A percentile compares a stretch with the other conserved stretches of the same genome.
Conservation (phyloP, 768 basidiomycete species). For the Hygrocybe coccinea region DNA sequence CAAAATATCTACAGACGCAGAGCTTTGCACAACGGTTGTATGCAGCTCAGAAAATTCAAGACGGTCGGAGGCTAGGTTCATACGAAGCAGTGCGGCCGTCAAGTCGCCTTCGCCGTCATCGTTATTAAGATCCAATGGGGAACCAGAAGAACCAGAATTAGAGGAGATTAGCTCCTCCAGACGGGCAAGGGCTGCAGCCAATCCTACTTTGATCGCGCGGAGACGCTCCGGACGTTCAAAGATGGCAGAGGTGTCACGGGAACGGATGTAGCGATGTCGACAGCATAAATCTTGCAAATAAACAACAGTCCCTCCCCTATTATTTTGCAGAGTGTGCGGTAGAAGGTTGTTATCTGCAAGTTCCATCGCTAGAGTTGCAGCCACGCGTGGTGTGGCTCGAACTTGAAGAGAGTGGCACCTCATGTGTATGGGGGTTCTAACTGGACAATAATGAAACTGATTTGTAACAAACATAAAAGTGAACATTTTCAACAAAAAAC, state of each 20-base stretch:
- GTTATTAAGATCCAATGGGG: background rate
- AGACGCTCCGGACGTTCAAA: conserved; percentile 91
- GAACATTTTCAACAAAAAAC: no score
- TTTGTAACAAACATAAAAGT: no score
- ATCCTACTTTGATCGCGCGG: conserved; percentile 75
- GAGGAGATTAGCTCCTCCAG: conserved; percentile 42
- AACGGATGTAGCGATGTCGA: conserved; percentile 73
- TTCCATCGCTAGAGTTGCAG: background rate
- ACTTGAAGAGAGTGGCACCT: no score
- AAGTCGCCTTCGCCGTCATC: conserved; percentile 39
- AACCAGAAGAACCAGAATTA: conserved; percentile 8
- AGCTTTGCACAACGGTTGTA: conserved; percentile 48
- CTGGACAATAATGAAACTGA: no score
- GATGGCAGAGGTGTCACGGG: conserved; percentile 65
- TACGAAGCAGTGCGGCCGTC: conserved; percentile 40
- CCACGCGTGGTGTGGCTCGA: no score
- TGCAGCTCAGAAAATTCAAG: conserved; percentile 21
- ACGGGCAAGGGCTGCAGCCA: conserved; percentile 73
- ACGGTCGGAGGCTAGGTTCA: conserved; percentile 35
- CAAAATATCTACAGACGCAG: conserved; percentile 51
- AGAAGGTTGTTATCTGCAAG: background rate
- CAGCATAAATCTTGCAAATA: conserved; percentile 71
- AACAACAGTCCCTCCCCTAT: conserved; percentile 15
- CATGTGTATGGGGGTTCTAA: no score
- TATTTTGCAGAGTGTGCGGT: background rate